Conservation (phyloP, 129 eudicot genomes). For the Chrysanthemum makinoi region DNA sequence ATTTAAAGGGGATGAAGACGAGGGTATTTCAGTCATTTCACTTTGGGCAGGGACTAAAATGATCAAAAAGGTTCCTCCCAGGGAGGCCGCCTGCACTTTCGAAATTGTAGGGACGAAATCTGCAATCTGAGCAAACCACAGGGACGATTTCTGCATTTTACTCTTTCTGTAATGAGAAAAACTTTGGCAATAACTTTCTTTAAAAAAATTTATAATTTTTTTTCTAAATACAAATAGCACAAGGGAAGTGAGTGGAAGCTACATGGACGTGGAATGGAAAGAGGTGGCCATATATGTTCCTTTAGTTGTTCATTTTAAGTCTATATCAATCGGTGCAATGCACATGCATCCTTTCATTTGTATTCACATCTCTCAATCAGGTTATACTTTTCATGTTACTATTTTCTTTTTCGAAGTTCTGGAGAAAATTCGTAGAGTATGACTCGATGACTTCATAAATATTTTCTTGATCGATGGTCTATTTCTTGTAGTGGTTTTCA, state of each 20-base stretch:
- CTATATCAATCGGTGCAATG: slow-evolving; percentile 25
- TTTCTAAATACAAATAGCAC: not conserved
- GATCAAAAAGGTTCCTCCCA: too few relatives aligned
- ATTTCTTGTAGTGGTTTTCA: too few relatives aligned
- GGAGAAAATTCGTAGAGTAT: not conserved
- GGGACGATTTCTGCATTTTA: too few relatives aligned
- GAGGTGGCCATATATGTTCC: slow-evolving; percentile 23
- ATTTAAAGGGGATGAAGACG: too few relatives aligned
- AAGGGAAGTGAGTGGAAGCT: slow-evolving; percentile 18
- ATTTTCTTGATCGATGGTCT: too few relatives aligned
- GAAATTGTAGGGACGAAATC: too few relatives aligned
- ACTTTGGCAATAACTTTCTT: too few relatives aligned
- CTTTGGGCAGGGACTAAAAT: too few relatives aligned
- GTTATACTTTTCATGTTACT: slow-evolving; percentile 9
- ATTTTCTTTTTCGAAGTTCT: not conserved
- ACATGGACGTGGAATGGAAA: slow-evolving; percentile 15
- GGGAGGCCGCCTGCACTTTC: too few relatives aligned
- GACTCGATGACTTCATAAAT: too few relatives aligned
- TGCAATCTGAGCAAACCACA: too few relatives aligned
- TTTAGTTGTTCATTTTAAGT: slow-evolving; percentile 24
- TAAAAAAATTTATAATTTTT: not conserved
- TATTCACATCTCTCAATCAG: slow-evolving; percentile 21
- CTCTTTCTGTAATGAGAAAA: not conserved
- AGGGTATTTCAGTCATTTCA: too few relatives aligned
- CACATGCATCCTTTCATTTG: slow-evolving; percentile 23